A percentile compares a stretch with the other conserved stretches of the same genome.
Evolutionary conservation across 352 stramenopile genomes (phyloP).

Genomic region (Pythium grandisporangium): DNA sequence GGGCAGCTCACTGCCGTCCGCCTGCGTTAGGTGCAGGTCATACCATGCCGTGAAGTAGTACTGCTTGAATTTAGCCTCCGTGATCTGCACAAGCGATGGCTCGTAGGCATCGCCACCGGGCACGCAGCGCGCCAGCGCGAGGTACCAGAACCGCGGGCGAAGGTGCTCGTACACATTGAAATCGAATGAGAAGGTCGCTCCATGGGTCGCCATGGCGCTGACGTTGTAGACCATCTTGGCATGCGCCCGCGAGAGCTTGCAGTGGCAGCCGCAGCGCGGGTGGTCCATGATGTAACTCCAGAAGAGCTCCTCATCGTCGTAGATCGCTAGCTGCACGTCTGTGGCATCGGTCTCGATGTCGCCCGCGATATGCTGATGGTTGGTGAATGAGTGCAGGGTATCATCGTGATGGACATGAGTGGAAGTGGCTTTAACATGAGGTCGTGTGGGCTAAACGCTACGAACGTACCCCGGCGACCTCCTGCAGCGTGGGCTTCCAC

Average conservation of each 20-base stretch:
- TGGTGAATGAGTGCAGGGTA: background rate
- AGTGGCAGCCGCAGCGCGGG: conserved; percentile 46
- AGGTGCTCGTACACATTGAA: conserved; percentile 60
- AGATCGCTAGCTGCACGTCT: conserved; percentile 63
- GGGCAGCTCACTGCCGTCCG: conserved; percentile 47
- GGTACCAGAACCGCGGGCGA: conserved; percentile 62
- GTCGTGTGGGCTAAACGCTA: no score
- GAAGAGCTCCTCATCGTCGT: conserved; percentile 72
- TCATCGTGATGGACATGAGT: background rate
- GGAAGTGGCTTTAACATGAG: no score
- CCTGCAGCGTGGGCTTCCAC: conserved; percentile 39
- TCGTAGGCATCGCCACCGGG: conserved; percentile 46
- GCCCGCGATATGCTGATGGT: conserved; percentile 34
- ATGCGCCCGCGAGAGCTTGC: conserved; percentile 60
- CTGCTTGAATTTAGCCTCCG: conserved; percentile 53
- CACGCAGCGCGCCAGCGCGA: conserved; percentile 62
- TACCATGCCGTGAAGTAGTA: conserved; percentile 80
- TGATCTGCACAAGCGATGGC: conserved; percentile 59
- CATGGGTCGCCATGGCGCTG: conserved; percentile 25
- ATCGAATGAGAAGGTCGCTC: conserved; percentile 44
- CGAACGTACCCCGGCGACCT: conserved; percentile 44
- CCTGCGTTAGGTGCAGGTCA: conserved; percentile 68
- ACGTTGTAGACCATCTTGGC: conserved; percentile 69
- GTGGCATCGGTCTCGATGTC: conserved; percentile 54
- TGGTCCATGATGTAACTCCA: conserved; percentile 71